A percentile compares a stretch with the other conserved stretches of the same genome.
Conservation (phyloP, 768 basidiomycete species). For the Trichaptum fuscoviolaceum region DNA sequence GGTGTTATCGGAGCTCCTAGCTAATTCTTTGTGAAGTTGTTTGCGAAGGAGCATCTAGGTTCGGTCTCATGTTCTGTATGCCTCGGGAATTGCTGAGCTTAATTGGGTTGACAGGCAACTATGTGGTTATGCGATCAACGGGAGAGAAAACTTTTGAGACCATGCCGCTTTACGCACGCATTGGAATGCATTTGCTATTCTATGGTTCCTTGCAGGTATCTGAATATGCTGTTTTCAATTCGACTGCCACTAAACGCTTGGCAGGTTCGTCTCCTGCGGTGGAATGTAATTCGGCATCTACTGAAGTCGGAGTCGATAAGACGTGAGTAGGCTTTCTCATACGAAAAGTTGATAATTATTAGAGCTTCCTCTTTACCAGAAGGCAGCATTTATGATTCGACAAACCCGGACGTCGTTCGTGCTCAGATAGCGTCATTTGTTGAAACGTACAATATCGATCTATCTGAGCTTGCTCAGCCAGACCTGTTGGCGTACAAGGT, state of each 20-base stretch:
- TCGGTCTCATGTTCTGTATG: not conserved
- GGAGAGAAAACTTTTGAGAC: conserved; percentile 58
- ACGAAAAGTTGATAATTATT: not conserved
- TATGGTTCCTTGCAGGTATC: conserved; percentile 32
- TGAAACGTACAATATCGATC: conserved; percentile 46
- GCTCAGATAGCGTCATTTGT: conserved; percentile 50
- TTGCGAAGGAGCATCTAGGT: conserved; percentile 2
- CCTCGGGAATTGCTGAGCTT: not conserved
- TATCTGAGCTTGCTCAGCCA: conserved; percentile 58
- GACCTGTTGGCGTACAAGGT: conserved; percentile 52
- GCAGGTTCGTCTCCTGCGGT: conserved; percentile 1
- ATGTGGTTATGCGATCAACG: conserved; percentile 42
- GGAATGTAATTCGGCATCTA: conserved; percentile 22
- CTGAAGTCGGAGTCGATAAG: conserved; percentile 52
- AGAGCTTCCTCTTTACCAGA: conserved; percentile 17
- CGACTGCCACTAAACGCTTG: not conserved
- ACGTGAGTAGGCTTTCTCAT: not conserved
- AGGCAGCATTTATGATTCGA: conserved; percentile 50
- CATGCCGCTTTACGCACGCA: conserved; percentile 67
- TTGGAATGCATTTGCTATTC: conserved; percentile 77
- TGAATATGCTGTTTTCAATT: not conserved
- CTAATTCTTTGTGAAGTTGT: not conserved
- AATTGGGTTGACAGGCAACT: conserved; percentile 37
- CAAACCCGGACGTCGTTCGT: conserved; percentile 37
- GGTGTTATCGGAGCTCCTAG: not conserved